These are phyloP conservation scores for Russula compacta DNA, from an alignment of 768 basidiomycete genomes.

Conservation along the genomic window DNA sequence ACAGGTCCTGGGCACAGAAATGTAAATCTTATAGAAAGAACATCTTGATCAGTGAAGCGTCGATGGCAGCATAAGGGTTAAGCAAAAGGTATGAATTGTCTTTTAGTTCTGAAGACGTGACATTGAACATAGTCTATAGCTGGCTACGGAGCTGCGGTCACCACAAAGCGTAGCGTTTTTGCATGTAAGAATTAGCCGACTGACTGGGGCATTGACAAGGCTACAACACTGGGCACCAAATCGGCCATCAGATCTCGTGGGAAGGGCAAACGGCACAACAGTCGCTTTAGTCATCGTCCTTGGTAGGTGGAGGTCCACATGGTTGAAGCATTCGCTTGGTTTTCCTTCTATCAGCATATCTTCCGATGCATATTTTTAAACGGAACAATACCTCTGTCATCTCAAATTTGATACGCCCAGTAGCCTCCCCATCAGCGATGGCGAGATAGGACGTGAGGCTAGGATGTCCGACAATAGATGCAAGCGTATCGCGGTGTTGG, in stretches of 20 bases:
- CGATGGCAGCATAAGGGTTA: background rate
- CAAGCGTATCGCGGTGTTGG: slow-evolving; percentile 91
- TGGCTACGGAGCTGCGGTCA: background rate
- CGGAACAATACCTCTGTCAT: slow-evolving; percentile 77
- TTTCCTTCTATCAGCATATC: background rate
- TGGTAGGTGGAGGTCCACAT: slow-evolving; percentile 46
- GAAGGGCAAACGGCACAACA: background rate
- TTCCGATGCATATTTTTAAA: background rate
- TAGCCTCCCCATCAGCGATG: slow-evolving; percentile 90
- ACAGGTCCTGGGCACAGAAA: background rate
- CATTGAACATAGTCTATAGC: background rate
- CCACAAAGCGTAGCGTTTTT: background rate
- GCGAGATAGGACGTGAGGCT: slow-evolving; percentile 79
- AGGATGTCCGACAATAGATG: slow-evolving; percentile 89
- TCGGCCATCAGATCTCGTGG: background rate
- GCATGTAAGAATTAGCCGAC: background rate
- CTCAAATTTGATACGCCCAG: slow-evolving; percentile 84
- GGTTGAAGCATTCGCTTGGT: slow-evolving; percentile 46
- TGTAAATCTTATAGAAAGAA: background rate
- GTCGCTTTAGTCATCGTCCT: slow-evolving; percentile 63
- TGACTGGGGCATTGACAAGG: background rate
- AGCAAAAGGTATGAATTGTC: background rate
- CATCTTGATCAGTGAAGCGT: background rate
- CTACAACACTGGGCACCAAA: background rate
- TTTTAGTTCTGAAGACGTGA: background rate